These are phyloP conservation scores for Penstemon newberryi DNA, from an alignment of 257 asterid genomes.

Conservation along the genomic window DNA sequence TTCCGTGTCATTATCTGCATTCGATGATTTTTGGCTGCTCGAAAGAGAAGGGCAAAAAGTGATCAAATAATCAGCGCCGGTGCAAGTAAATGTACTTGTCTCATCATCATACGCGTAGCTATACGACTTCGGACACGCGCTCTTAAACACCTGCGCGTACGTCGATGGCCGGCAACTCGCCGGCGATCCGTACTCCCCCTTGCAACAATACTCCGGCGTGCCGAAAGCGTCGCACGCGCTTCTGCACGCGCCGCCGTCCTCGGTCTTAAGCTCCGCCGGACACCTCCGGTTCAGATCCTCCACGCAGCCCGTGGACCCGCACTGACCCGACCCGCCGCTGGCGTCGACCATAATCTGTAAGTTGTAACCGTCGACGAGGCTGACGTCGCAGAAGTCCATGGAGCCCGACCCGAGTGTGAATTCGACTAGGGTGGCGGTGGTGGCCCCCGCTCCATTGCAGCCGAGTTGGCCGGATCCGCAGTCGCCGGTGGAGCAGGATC, in stretches of 20 bases:
- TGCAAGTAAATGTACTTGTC: slow-evolving; percentile 72
- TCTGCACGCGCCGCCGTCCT: slow-evolving; percentile 61
- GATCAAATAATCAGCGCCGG: slow-evolving; percentile 62
- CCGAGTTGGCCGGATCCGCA: slow-evolving; percentile 69
- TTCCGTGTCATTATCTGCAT: slow-evolving; percentile 32
- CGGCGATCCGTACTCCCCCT: slow-evolving; percentile 63
- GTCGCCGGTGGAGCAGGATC: slow-evolving; percentile 69
- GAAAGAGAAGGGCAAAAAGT: slow-evolving; percentile 57
- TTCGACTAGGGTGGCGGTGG: slow-evolving; percentile 75
- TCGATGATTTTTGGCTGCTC: slow-evolving; percentile 45
- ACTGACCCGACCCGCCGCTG: slow-evolving; percentile 65
- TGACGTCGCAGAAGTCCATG: slow-evolving; percentile 75
- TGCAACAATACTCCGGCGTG: slow-evolving; percentile 64
- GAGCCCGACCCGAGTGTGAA: slow-evolving; percentile 81
- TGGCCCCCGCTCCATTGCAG: slow-evolving; percentile 77
- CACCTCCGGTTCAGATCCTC: slow-evolving; percentile 59
- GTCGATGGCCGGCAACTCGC: slow-evolving; percentile 60
- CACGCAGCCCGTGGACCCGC: slow-evolving; percentile 65
- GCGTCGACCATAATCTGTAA: slow-evolving; percentile 63
- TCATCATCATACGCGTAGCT: slow-evolving; percentile 81
- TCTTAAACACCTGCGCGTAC: slow-evolving; percentile 68
- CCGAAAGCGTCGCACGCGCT: slow-evolving; percentile 80
- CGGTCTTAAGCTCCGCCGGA: slow-evolving; percentile 56
- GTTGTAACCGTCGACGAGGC: slow-evolving; percentile 83
- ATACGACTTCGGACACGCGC: slow-evolving; percentile 68